Base-by-base conservation (phyloP, 441 rosid species). In the Lepidium campestre region DNA sequence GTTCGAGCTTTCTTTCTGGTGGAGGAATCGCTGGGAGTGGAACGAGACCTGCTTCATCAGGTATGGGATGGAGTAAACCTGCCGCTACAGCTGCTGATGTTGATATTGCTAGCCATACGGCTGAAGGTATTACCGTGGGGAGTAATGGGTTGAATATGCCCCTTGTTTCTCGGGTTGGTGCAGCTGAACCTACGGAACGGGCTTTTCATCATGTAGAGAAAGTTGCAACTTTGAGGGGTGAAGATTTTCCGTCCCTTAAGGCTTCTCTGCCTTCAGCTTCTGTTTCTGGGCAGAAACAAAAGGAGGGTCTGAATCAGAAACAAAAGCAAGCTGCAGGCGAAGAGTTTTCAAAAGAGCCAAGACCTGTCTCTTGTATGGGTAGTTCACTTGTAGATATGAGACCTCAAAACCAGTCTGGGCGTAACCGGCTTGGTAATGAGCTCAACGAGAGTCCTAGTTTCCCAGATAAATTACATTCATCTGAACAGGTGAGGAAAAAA, bases 181-280 rank as follows among this genome's bases (percentile, higher is more conserved):
- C 58, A 5, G 69, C 58, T 70, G 71, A 89, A 68, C 73, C 76
- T 37, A 42, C 76, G 67, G 70, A 71, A 19, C 68, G 53, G 37
- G 61, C 66, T 23, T 68, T 61, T 64, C 74, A 64, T 6, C 44
- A 79, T 5, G 75, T 74, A 9, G 90, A 83, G 74, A 94, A 83
- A 79, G 85, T 75, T 31, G 65, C 86, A 1, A 85, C 89, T 42
- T 79, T 91, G 82, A 89, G 83, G 76, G 96, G 97, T 42, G 97
- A 94, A 74, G 99, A 94, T 77, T 94, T 94, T 61, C 99, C 99
- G n/a, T 89, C 97, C 1, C 78, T 94, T 70, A 82, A 70, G 72
- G 99, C 97, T 35, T 77, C 90, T 29, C 63, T 94, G 62, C 89
- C 97, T 62, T 69, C 78, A 67, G 62, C 72, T 12, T 70, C 86